phyloP scores from a whole-genome alignment of 2,329 filamentous ascomycete species.

The Botryosphaeria dothidea region DNA sequence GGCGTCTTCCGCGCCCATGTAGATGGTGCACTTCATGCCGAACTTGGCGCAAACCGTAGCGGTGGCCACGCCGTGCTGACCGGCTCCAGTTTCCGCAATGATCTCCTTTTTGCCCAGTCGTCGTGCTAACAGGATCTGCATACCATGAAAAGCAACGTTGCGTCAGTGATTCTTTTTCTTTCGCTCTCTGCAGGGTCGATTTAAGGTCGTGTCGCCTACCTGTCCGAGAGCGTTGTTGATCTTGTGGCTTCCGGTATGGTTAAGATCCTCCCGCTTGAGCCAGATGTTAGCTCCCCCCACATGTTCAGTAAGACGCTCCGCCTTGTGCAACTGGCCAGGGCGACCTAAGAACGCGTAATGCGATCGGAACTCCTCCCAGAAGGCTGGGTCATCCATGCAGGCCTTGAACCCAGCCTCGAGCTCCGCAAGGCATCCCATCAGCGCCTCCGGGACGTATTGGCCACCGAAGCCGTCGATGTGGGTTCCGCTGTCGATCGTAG shows the following conservation, averaged over 20 bases:
- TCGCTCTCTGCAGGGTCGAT: neutral
- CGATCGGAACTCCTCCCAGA: constrained; percentile 95
- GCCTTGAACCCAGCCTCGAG: constrained; percentile 88
- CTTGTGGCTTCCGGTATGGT: constrained; percentile 98
- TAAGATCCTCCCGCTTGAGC: constrained; percentile 95
- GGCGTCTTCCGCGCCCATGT: constrained; percentile 98
- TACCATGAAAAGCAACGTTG: neutral
- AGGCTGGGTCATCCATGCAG: constrained; percentile 80
- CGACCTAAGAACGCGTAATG: constrained; percentile 98
- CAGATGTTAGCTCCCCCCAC: constrained; percentile 94
- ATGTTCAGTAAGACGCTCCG: constrained; percentile 82
- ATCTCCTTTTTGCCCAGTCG: constrained; percentile 93
- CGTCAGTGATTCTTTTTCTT: neutral
- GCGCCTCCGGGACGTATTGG: constrained; percentile 93
- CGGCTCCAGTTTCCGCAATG: constrained; percentile 95
- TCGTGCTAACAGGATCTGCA: constrained; percentile 79
- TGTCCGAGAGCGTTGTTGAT: constrained; percentile 99
- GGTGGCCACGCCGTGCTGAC: constrained; percentile 96
- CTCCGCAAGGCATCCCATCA: constrained; percentile 94
- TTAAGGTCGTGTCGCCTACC: constrained; percentile 31
- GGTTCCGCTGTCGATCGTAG: neutral
- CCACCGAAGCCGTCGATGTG: constrained; percentile 86
- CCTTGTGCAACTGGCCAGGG: constrained; percentile 86
- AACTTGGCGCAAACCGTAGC: constrained; percentile 98
- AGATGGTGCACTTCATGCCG: constrained; percentile 95